Percentiles rank a stretch among this genome's conserved stretches.
These are phyloP conservation scores for Hypoxylon sp. DNA, from an alignment of 2,329 filamentous ascomycete genomes.

Conservation along the genomic window DNA sequence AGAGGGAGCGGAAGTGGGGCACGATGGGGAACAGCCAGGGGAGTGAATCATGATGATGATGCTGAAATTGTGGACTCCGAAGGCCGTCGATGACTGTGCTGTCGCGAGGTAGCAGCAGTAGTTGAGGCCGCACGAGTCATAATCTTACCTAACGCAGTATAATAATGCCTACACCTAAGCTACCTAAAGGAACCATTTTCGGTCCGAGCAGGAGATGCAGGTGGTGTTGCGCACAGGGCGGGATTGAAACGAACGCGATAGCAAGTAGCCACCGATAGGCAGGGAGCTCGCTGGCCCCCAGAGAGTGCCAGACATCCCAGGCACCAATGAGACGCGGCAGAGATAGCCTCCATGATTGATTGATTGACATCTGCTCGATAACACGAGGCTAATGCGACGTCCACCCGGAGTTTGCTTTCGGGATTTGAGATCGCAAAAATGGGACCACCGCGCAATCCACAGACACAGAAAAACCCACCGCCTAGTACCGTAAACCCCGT, in stretches of 20 bases:
- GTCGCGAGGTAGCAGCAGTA: slow-evolving; percentile 20
- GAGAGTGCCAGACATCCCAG: not conserved
- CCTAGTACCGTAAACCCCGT: slow-evolving; percentile 15
- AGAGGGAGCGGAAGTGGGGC: slow-evolving; percentile 63
- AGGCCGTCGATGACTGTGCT: slow-evolving; percentile 42
- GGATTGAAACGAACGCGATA: slow-evolving; percentile 15
- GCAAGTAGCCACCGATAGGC: slow-evolving; percentile 4
- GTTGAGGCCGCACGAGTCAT: slow-evolving; percentile 18
- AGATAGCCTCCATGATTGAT: slow-evolving; percentile 22
- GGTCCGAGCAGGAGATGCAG: slow-evolving; percentile 12
- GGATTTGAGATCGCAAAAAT: slow-evolving; percentile 26
- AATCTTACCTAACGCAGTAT: slow-evolving; percentile 33
- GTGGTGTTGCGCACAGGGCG: not conserved
- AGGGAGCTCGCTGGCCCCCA: not conserved
- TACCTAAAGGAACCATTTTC: slow-evolving; percentile 13
- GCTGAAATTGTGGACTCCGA: slow-evolving; percentile 47
- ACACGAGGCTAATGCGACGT: slow-evolving; percentile 34
- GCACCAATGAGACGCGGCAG: slow-evolving; percentile 17
- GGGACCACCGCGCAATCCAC: slow-evolving; percentile 2
- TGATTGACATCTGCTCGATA: slow-evolving; percentile 12
- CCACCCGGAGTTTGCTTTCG: slow-evolving; percentile 35
- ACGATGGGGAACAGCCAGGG: slow-evolving; percentile 22
- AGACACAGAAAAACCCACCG: slow-evolving; percentile 12
- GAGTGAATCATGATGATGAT: slow-evolving; percentile 7
- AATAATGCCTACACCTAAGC: slow-evolving; percentile 13